Evolutionary conservation across 1,139 yeast species (phyloP).

Genomic region (Citeromyces hawaiiensis): DNA sequence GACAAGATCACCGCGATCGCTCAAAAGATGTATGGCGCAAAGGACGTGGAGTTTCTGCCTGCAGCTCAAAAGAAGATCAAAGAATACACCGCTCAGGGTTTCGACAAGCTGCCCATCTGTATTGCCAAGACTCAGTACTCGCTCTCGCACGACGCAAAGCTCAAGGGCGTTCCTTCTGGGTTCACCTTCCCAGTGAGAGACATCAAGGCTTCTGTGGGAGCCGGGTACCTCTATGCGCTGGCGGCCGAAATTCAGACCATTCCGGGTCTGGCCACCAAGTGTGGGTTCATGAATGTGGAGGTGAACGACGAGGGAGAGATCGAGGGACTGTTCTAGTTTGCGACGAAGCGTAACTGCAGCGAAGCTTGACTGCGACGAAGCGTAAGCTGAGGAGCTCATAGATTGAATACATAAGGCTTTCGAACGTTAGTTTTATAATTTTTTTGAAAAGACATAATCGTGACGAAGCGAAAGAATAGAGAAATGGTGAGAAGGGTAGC

Average conservation of each 20-base stretch:
- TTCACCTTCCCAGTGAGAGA: conserved; percentile 73
- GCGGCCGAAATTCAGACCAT: conserved; percentile 80
- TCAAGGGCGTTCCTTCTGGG: conserved; percentile 73
- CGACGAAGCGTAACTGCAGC: neutral
- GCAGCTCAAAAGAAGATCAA: conserved; percentile 56
- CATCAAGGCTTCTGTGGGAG: conserved; percentile 71
- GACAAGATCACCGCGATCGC: conserved; percentile 54
- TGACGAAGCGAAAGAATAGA: too few species aligned
- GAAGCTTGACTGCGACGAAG: neutral
- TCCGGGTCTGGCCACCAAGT: conserved; percentile 74
- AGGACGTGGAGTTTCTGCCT: conserved; percentile 51
- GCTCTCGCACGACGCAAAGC: conserved; percentile 65
- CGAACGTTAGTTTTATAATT: too few species aligned
- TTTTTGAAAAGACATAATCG: too few species aligned
- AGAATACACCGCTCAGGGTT: conserved; percentile 56
- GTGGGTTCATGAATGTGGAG: conserved; percentile 78
- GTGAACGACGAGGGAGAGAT: conserved; percentile 69
- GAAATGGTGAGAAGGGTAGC: too few species aligned
- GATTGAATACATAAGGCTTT: too few species aligned
- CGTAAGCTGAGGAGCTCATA: too few species aligned
- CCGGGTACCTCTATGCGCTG: conserved; percentile 70
- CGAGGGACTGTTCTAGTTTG: conserved; percentile 51
- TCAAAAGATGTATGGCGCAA: conserved; percentile 66
- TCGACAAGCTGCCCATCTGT: conserved; percentile 64
- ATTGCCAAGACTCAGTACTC: conserved; percentile 81